A percentile compares a stretch with the other conserved stretches of the same genome.
Conservation (phyloP, 306 rosid genomes). For the Hippophae gyantsensis region DNA sequence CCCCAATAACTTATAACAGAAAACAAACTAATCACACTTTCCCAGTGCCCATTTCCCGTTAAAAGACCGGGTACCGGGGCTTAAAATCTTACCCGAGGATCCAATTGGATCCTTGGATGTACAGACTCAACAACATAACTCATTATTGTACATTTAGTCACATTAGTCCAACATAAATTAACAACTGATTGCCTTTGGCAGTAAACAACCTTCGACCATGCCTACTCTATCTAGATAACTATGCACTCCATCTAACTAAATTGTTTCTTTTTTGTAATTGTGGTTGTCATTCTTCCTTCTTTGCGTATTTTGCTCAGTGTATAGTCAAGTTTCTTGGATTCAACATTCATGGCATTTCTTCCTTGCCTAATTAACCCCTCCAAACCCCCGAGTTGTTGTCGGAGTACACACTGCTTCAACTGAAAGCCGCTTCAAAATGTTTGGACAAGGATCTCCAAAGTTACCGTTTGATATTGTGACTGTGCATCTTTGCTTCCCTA, state of each 20-base stretch:
- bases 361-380: conserved; percentile 38
- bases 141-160: conserved; percentile 19
- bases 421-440: conserved; percentile 36
- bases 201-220: conserved; percentile 2
- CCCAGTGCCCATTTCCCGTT: conserved; percentile 57
- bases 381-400: conserved; percentile 20
- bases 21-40: conserved; percentile 16
- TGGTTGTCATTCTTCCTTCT: conserved; percentile 13
- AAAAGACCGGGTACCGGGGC: conserved; percentile 55
- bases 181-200: conserved; percentile 52
- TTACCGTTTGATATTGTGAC: conserved; percentile 35
- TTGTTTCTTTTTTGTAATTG: conserved; percentile 7
- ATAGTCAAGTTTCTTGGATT: conserved; percentile 29
- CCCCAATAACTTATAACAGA: conserved; percentile 33
- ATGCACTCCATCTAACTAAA: conserved; percentile 32
- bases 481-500: conserved; percentile 44
- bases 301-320: conserved; percentile 23
- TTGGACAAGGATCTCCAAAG: conserved; percentile 71
- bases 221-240: conserved; percentile 28
- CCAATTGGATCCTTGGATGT: conserved; percentile 45
- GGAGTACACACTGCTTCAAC: conserved; percentile 59
- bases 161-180: conserved; percentile 22
- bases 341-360: conserved; percentile 12
- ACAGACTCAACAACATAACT: conserved; percentile 36
- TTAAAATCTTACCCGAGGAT: conserved; percentile 21